A percentile compares a stretch with the other conserved stretches of the same genome.
Conservation (phyloP, 2,329 filamentous ascomycete genomes). For the Colletotrichum phormii region DNA sequence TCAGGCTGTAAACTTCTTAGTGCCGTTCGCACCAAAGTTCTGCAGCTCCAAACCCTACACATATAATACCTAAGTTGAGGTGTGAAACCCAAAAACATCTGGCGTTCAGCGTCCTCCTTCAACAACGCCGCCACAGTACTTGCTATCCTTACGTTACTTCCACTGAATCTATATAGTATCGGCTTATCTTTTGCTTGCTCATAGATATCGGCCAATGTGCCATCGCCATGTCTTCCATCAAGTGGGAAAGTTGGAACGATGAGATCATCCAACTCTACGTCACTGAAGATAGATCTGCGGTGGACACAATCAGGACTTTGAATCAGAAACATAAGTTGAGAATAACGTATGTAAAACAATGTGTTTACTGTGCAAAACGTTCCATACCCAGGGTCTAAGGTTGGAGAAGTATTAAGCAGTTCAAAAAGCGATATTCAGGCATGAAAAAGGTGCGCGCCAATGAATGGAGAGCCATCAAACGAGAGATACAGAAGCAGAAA, state of each 20-base stretch:
- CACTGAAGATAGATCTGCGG: neutral
- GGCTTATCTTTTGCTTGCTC: no score
- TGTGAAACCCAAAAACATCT: no score
- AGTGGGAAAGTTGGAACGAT: neutral
- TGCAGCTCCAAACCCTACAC: no score
- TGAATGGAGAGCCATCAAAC: neutral
- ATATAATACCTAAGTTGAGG: no score
- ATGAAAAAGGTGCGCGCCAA: neutral
- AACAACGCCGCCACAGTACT: no score
- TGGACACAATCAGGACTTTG: neutral
- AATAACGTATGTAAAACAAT: neutral
- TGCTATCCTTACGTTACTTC: no score
- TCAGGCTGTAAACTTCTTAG: no score
- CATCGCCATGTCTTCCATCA: neutral
- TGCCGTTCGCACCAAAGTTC: no score
- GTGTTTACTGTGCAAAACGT: fast-evolving
- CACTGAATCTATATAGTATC: no score
- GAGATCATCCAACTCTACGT: slow-evolving; percentile 7
- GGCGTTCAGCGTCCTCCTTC: no score
- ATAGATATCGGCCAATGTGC: no score
- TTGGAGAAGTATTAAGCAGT: neutral
- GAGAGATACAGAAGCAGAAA: neutral
- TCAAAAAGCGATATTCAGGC: neutral
- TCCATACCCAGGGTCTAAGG: fast-evolving
- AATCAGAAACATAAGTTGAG: neutral